Conservation (phyloP, 345 rosid species). For the Excoecaria agallocha region DNA sequence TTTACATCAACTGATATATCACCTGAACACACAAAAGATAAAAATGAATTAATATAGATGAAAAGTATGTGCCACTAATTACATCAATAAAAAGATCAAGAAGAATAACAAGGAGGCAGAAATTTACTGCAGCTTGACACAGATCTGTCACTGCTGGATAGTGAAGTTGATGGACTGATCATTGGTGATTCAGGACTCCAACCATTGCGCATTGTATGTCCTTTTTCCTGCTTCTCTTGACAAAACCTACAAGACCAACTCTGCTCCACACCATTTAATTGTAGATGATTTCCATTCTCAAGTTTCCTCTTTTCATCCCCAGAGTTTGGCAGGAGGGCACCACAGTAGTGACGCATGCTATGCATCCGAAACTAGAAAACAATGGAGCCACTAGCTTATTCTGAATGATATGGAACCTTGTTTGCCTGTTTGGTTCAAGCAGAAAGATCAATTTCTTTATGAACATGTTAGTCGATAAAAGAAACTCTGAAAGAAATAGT, state of each 20-base stretch:
- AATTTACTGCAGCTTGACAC: conserved; percentile 62
- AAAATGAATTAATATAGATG: conserved; percentile 17
- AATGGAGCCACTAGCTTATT: not conserved
- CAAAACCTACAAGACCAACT: conserved; percentile 48
- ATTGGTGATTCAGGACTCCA: conserved; percentile 35
- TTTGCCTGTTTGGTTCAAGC: conserved; percentile 13
- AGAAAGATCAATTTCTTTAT: not conserved
- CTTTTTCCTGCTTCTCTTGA: conserved; percentile 43
- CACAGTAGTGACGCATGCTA: conserved; percentile 41
- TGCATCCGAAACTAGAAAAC: conserved; percentile 9
- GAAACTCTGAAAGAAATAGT: not conserved
- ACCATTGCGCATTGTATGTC: conserved; percentile 26
- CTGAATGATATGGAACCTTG: not conserved
- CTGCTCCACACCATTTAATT: conserved; percentile 29
- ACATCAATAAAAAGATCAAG: not conserved
- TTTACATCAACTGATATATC: conserved; percentile 70
- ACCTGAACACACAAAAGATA: conserved; percentile 40
- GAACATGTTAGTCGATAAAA: not conserved
- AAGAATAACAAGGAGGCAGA: not conserved
- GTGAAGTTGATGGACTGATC: conserved; percentile 59
- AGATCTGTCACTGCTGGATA: conserved; percentile 60
- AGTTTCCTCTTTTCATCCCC: conserved; percentile 31
- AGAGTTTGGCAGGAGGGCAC: conserved; percentile 28
- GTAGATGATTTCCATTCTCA: conserved; percentile 30
- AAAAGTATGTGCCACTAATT: conserved; percentile 7